Percentiles rank a stretch among this genome's conserved stretches.
Conservation (phyloP, 2,329 filamentous ascomycete genomes). For the Botrytis sinoallii region DNA sequence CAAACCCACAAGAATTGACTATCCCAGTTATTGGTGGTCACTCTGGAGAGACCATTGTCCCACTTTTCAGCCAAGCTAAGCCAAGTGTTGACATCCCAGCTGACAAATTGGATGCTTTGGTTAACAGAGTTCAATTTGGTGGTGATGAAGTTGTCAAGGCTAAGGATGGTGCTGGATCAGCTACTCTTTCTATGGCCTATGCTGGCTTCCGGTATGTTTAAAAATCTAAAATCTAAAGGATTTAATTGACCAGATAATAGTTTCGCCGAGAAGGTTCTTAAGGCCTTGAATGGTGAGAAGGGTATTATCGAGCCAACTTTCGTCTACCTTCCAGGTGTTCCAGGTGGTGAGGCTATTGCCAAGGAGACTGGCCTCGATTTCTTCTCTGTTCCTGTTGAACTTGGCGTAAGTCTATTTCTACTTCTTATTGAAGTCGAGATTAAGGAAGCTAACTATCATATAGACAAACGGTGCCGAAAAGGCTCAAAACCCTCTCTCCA, state of each 20-base stretch:
- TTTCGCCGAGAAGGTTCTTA: constrained; percentile 92
- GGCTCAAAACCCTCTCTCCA: constrained; percentile 16
- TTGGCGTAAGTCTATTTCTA: constrained; percentile 74
- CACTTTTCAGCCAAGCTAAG: constrained; percentile 88
- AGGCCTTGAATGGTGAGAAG: constrained; percentile 89
- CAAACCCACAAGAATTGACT: constrained; percentile 47
- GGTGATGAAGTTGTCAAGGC: constrained; percentile 99
- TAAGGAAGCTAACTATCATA: constrained; percentile 74
- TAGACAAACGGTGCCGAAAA: constrained; percentile 55
- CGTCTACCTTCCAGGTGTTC: constrained; percentile 88
- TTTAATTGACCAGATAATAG: constrained; percentile 43
- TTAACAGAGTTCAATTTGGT: constrained; percentile 97
- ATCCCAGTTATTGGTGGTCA: constrained; percentile 96
- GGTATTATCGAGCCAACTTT: constrained; percentile 92
- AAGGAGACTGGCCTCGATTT: constrained; percentile 85
- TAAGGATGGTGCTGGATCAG: constrained; percentile 96
- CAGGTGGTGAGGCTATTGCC: constrained; percentile 80
- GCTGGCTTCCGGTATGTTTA: constrained; percentile 78
- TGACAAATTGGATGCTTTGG: constrained; percentile 44
- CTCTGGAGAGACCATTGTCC: constrained; percentile 97
- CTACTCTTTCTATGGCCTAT: constrained; percentile 99
- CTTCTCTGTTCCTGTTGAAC: constrained; percentile 94
- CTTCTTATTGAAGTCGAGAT: constrained; percentile 65
- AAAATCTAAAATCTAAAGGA: not conserved
- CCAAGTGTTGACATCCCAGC: constrained; percentile 73